phyloP scores from a whole-genome alignment of 139 green algal genomes.

The Desmodesmus armatus region DNA sequence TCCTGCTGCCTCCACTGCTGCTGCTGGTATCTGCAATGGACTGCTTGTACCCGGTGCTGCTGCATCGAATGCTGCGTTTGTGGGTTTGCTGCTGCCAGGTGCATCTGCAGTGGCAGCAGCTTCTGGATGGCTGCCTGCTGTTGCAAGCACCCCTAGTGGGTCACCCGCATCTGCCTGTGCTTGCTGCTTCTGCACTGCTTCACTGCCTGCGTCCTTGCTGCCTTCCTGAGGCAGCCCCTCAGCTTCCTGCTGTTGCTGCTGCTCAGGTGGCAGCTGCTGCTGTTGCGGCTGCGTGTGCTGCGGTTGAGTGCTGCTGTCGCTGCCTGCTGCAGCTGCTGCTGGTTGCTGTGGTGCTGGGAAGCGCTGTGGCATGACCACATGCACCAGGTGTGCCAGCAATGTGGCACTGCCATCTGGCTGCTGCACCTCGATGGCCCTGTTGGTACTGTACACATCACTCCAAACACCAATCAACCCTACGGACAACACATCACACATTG shows the following conservation, averaged over 20 bases:
- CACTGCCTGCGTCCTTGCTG: background rate
- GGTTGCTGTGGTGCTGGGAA: constrained; percentile 7
- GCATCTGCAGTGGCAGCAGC: background rate
- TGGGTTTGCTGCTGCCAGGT: background rate
- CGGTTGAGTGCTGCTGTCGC: background rate
- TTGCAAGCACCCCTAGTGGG: no score
- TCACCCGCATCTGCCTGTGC: no score
- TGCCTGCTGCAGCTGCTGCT: background rate
- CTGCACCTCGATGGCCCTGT: constrained; percentile 38
- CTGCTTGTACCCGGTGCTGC: background rate
- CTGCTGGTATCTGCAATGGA: background rate
- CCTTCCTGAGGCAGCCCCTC: constrained; percentile 27
- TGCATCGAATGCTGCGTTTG: background rate
- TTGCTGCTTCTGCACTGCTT: background rate
- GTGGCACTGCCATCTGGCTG: constrained; percentile 43
- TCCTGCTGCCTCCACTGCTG: background rate
- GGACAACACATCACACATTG: no score
- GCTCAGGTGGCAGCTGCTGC: background rate
- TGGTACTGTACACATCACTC: constrained; percentile 51
- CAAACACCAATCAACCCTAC: constrained; percentile 25
- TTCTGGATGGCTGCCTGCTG: background rate
- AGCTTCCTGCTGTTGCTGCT: background rate
- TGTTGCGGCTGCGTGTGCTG: background rate
- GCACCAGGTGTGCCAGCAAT: constrained; percentile 52
- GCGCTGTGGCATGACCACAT: constrained; percentile 43